Conservation (phyloP, 176 grass and related monocot genomes). For the Oryza coarctata region DNA sequence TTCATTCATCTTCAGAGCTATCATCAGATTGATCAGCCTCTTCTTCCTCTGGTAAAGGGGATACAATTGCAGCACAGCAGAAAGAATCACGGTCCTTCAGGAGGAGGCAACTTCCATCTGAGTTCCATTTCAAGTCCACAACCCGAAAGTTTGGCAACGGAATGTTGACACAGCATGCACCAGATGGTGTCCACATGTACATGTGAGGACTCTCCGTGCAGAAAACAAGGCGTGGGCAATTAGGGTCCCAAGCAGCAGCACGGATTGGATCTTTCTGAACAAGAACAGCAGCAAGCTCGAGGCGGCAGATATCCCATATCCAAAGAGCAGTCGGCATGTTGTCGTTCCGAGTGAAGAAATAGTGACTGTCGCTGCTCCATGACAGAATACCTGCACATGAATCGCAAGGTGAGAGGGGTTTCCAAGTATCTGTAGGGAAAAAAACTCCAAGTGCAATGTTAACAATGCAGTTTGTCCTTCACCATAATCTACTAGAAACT, state of each 20-base stretch:
- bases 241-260: conserved; percentile 83
- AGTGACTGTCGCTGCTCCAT: conserved; percentile 86
- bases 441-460: background rate
- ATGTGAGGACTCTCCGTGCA: conserved; percentile 77
- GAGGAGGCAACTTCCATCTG: conserved; percentile 66
- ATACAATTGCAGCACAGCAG: conserved; percentile 73
- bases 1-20: conserved; percentile 61
- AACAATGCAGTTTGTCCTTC: background rate
- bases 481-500: conserved; percentile 13
- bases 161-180: conserved; percentile 71
- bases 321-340: conserved; percentile 85
- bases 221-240: conserved; percentile 53
- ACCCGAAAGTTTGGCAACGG: conserved; percentile 67
- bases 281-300: conserved; percentile 81
- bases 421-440: conserved; percentile 5
- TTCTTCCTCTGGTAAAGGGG: conserved; percentile 52
- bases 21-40: conserved; percentile 47
- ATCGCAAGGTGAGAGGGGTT: conserved; percentile 28
- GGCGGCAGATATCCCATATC: conserved; percentile 97
- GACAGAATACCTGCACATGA: conserved; percentile 67
- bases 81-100: conserved; percentile 83
- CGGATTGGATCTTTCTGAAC: conserved; percentile 93
- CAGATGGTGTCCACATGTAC: conserved; percentile 83
- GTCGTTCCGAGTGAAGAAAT: conserved; percentile 87
- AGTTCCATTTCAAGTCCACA: conserved; percentile 88